These are phyloP conservation scores for Phialophora verrucosa DNA, from an alignment of 2,329 filamentous ascomycete genomes.

Conservation along the genomic window DNA sequence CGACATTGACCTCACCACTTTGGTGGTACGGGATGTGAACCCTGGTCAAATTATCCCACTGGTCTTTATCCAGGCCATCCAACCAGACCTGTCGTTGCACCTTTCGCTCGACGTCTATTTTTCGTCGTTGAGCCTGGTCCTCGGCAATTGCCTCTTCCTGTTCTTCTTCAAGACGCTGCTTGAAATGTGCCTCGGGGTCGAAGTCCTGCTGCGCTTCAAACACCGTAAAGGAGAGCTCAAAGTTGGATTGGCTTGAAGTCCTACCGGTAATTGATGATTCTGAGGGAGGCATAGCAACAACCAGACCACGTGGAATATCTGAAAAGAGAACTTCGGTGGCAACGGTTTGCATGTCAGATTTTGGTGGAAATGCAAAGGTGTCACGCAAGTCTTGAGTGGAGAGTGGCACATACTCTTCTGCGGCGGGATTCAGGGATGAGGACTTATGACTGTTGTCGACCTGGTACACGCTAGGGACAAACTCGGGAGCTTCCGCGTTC, in stretches of 20 bases:
- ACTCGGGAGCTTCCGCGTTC: not conserved
- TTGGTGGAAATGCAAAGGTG: not conserved
- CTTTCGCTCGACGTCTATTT: not conserved
- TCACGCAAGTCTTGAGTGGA: not conserved
- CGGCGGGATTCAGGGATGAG: not conserved
- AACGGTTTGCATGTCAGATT: not conserved
- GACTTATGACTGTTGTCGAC: not conserved
- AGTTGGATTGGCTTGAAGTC: not conserved
- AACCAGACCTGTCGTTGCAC: not conserved
- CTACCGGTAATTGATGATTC: not conserved
- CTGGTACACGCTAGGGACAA: not conserved
- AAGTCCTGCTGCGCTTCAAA: constrained; percentile 17
- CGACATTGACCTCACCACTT: not conserved
- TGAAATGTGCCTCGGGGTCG: constrained; percentile 9
- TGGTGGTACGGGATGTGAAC: not conserved
- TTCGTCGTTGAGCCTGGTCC: not conserved
- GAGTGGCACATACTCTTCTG: not conserved
- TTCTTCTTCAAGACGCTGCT: constrained; percentile 1
- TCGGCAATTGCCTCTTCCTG: not conserved
- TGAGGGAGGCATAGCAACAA: not conserved
- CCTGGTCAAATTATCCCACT: not conserved
- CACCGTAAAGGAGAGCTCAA: not conserved
- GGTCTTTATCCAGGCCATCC: not conserved
- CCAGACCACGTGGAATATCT: not conserved
- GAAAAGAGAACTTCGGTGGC: not conserved